Percentiles rank a stretch among this genome's conserved stretches.
These are phyloP conservation scores for Astrothelium subdiscretum DNA, from an alignment of 495 filamentous ascomycete species.

Conservation along the genomic window DNA sequence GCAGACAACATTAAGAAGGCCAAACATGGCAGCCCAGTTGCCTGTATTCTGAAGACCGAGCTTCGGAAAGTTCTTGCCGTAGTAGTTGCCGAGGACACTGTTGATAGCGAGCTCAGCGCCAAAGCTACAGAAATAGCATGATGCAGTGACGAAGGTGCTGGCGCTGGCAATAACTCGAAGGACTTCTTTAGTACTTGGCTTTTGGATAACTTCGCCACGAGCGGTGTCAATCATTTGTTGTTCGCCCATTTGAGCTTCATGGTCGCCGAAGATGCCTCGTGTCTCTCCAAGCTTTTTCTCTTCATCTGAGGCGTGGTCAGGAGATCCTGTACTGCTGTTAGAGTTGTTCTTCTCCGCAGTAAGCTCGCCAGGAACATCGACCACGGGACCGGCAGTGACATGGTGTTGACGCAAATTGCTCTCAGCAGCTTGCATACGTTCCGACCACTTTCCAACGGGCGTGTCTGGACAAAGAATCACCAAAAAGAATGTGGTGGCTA, in stretches of 20 bases:
- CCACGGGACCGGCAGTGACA: slow-evolving; percentile 15
- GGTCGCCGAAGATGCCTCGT: slow-evolving; percentile 19
- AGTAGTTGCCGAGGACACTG: slow-evolving; percentile 29
- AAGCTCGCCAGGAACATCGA: slow-evolving; percentile 21
- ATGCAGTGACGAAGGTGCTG: slow-evolving; percentile 23
- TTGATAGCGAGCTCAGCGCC: slow-evolving; percentile 29
- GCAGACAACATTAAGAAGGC: slow-evolving; percentile 26
- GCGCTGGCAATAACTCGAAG: slow-evolving; percentile 19
- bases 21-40: slow-evolving; percentile 33
- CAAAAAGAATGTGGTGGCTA: slow-evolving; percentile 19
- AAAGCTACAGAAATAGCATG: slow-evolving; percentile 30
- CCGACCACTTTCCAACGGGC: slow-evolving; percentile 27
- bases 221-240: slow-evolving; percentile 24
- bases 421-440: slow-evolving; percentile 23
- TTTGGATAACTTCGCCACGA: slow-evolving; percentile 28
- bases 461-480: slow-evolving; percentile 25
- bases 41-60: slow-evolving; percentile 22
- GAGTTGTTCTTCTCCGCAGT: slow-evolving; percentile 12
- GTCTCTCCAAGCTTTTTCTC: slow-evolving; percentile 23
- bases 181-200: slow-evolving; percentile 21
- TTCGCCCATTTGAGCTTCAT: slow-evolving; percentile 21
- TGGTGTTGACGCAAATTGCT: slow-evolving; percentile 19
- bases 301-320: slow-evolving; percentile 12
- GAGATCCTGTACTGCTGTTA: neutral
- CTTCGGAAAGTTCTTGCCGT: slow-evolving; percentile 20